Evolutionary conservation across 2,329 filamentous ascomycete genomes (phyloP), one percentile per base, ranked within the genome.

Genomic region (Incumbomyces lentus): DNA sequence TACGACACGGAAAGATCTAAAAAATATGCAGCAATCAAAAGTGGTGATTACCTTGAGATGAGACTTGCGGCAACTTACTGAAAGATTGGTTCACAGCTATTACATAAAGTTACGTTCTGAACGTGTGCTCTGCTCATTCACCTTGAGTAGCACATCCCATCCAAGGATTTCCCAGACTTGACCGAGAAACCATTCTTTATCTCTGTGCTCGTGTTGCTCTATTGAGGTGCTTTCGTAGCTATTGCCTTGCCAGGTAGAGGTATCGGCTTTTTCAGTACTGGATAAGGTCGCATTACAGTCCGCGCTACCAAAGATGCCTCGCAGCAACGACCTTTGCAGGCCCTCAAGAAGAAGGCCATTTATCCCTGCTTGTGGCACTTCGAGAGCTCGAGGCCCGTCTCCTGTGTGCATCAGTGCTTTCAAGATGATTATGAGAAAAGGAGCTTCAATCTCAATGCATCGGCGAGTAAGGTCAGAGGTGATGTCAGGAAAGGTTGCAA

Each of bases 11-110:
- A 82, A 50, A 67, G 69, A 3, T 62, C 60, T 78, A 83, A 35
- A 90, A 84, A 70, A 92, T 95, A 95, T 59, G 67, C 75, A 30
- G 79, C 76, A 1, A 81, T 95, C 56, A 85, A 81, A 48, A 84
- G 82, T 56, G 86, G 86, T 2, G 78, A 92, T 12, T 95, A 95
- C 60, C 65, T 95, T 39, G 78, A 86, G 7, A 78, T 83, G 68
- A 79, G 89, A 52, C 65, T 95, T 60, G 73, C 80, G 4, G 82
- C 84, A 12, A 95, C 89, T 3, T 79, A 85, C 57, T 82, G 50
- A 57, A 8, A 14, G 32, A 18, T 12, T 32, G 40, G 22, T 3
- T 18, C 16, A 16, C 22, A 26, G 22, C 22, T 26, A 26, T 26
- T 4, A 26, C 22, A 26, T 26, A 26, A 8, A 26, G 22, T 26